phyloP scores from a whole-genome alignment of 805 yeast genomes.

The Tetrapisispora phaffii region DNA sequence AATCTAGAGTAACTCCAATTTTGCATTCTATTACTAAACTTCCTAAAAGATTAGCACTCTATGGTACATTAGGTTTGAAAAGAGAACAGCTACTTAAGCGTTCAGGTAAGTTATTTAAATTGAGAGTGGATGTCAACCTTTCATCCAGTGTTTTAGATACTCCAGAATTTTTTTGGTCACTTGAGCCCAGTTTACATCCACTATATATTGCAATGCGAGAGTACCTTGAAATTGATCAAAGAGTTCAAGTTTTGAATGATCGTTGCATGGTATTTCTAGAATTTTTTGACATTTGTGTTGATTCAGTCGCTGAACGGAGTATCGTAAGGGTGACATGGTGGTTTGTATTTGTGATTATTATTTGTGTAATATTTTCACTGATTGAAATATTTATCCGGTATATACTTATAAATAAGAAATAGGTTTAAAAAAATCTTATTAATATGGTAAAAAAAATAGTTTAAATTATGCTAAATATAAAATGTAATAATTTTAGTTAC shows the following conservation, averaged over 20 bases:
- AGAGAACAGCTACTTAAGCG: conserved; percentile 78
- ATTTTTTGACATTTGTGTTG: conserved; percentile 85
- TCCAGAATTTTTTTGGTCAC: conserved; percentile 94
- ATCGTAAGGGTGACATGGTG: conserved; percentile 88
- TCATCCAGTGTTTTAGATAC: conserved; percentile 87
- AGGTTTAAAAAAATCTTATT: neutral
- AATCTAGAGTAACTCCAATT: conserved; percentile 78
- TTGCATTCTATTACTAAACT: conserved; percentile 77
- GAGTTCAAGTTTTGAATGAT: conserved; percentile 89
- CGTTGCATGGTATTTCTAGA: conserved; percentile 90
- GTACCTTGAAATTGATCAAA: conserved; percentile 86
- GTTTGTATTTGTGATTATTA: conserved; percentile 70
- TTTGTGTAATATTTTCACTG: conserved; percentile 68
- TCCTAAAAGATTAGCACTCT: conserved; percentile 81
- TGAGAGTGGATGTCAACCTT: conserved; percentile 87
- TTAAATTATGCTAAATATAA: neutral
- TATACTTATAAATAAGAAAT: conserved; percentile 30
- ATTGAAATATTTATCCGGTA: conserved; percentile 59
- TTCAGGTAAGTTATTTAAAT: conserved; percentile 80
- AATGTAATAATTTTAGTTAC: neutral
- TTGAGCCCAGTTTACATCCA: conserved; percentile 92
- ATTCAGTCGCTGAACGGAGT: conserved; percentile 85
- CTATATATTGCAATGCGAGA: conserved; percentile 82
- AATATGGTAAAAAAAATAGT: neutral
- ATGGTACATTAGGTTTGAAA: conserved; percentile 77